Conservation (phyloP, 495 filamentous ascomycete genomes). For the Neurospora sp. region DNA sequence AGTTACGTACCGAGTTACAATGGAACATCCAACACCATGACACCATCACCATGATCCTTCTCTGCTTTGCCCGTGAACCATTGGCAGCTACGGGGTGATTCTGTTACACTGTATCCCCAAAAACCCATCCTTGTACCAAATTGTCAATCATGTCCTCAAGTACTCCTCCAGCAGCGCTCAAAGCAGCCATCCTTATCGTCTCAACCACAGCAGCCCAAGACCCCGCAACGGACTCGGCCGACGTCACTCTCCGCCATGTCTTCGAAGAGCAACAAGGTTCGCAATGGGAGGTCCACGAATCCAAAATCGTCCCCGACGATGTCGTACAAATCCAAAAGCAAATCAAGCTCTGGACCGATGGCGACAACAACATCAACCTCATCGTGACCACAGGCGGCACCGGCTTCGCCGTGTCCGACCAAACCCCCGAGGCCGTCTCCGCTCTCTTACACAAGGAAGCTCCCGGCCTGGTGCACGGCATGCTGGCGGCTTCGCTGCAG, state of each 20-base stretch:
- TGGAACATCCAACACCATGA: not conserved
- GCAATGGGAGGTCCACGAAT: constrained; percentile 58
- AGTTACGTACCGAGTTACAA: not conserved
- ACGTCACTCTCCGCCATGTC: constrained; percentile 51
- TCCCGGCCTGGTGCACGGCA: constrained; percentile 83
- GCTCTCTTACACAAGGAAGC: constrained; percentile 79
- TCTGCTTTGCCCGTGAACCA: not conserved
- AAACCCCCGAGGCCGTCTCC: constrained; percentile 81
- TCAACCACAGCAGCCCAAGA: constrained; percentile 87
- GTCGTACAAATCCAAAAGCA: constrained; percentile 60
- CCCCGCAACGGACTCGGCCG: constrained; percentile 66
- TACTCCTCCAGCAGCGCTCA: constrained; percentile 33
- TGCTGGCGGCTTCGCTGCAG: constrained; percentile 75
- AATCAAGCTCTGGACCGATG: constrained; percentile 54
- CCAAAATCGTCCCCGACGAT: constrained; percentile 74
- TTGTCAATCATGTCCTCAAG: not conserved
- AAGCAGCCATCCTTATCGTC: constrained; percentile 71
- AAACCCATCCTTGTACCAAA: not conserved
- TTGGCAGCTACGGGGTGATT: not conserved
- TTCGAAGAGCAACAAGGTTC: constrained; percentile 49
- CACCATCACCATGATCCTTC: not conserved
- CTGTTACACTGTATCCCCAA: not conserved
- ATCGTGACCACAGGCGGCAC: constrained; percentile 88
- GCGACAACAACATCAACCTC: constrained; percentile 47
- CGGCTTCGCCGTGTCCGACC: constrained; percentile 81